phyloP scores from a whole-genome alignment of 306 rosid species.

The Pachyrhizus erosus region DNA sequence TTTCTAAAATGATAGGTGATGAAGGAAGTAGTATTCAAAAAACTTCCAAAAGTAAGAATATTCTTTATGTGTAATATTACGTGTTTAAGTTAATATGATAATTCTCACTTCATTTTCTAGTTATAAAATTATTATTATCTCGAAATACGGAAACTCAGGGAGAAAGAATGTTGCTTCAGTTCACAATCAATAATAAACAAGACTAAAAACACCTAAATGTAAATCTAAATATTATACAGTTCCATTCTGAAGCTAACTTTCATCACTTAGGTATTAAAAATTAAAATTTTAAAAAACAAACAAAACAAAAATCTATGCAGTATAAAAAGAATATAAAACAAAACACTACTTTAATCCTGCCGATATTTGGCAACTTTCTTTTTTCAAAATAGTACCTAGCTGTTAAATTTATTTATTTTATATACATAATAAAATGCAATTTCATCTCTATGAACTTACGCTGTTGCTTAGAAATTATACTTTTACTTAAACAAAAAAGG shows the following conservation, averaged over 20 bases:
- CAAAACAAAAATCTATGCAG: background rate
- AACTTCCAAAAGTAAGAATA: background rate
- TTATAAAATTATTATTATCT: background rate
- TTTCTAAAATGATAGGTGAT: background rate
- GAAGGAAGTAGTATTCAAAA: background rate
- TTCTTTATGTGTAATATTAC: background rate
- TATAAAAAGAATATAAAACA: background rate
- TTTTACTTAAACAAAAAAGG: background rate
- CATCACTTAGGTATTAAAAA: too few species aligned
- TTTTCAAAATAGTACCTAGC: background rate
- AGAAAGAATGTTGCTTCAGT: background rate
- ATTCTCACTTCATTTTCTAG: background rate
- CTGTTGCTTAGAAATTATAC: background rate
- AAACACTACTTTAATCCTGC: background rate
- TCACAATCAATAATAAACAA: background rate
- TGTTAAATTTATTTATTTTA: background rate
- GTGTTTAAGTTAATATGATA: background rate
- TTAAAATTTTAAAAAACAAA: background rate
- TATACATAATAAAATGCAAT: background rate
- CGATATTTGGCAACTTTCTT: background rate
- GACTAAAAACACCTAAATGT: background rate
- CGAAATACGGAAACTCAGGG: background rate
- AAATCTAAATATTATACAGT: background rate
- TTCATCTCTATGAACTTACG: background rate
- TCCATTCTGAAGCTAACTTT: background rate